Base-by-base conservation (phyloP, 768 basidiomycete species). In the Suillus clintonianus region DNA sequence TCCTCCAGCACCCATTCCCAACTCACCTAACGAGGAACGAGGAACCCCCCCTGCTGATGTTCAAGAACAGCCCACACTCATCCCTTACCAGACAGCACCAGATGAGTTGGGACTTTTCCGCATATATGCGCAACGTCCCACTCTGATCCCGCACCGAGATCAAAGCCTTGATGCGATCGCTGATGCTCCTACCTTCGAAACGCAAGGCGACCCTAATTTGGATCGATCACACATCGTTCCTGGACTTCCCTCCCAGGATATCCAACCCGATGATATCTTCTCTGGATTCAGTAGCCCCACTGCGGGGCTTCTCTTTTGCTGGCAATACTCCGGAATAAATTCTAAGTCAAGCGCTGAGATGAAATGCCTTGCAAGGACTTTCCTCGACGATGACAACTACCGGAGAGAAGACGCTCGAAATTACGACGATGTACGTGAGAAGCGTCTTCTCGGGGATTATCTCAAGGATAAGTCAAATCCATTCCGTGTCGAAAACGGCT, bases 261-360 rank as follows among this genome's bases (percentile, higher is more conserved):
- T 45, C 24, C 13, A 9, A 0, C 13, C 51, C 22, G 60, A 58
- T 3, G 27, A 65, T 24, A 5, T 60, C 1, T 63, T 42, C 53
- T 34, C 59, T 10, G 30, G 62, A 63, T 79, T 62, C 67, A 69
- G 13, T n/a, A 65, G 69, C 69, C 59, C 61, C 14, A 67, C 72
- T 1, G 60, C 62, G 3, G 74, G 68, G 54, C 68, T 69, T 0
- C 72, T 79, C 41, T 72, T 76, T 71, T 24, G 57, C 8, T 79
- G 78, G 78, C 61, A 68, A 4, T 76, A 74, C 59, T 67, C 66
- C 19, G 72, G 74, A 1, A 75, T 70, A 2, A 69, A 54, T 14
- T 55, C 68, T 69, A 79, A 78, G 59, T 76, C 77, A 2, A 55
- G 62, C 10, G 47, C 22, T 2, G 76, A 77, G 45, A 50, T 75